A percentile compares a stretch with the other conserved stretches of the same genome.
phyloP scores from a whole-genome alignment of 2,329 filamentous ascomycete genomes.

The Aureobasidium sp. region DNA sequence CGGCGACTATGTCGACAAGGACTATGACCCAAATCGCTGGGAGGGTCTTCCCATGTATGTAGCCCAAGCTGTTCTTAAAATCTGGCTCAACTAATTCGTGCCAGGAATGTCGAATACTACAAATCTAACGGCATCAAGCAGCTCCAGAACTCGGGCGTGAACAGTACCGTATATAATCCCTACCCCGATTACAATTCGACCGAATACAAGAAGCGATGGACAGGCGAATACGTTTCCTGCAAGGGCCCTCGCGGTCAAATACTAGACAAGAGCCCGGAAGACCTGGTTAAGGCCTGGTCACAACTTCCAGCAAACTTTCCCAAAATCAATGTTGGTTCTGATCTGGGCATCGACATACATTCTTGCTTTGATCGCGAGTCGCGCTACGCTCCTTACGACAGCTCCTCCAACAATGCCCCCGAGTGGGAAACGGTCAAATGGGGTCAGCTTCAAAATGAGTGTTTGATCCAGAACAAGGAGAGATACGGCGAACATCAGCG shows the following conservation, averaged over 20 bases:
- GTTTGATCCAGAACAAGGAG: slow-evolving; percentile 57
- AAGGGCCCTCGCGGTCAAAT: slow-evolving; percentile 49
- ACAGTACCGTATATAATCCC: slow-evolving; percentile 57
- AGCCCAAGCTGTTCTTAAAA: slow-evolving; percentile 24
- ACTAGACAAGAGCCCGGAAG: slow-evolving; percentile 51
- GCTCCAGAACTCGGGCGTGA: slow-evolving; percentile 21
- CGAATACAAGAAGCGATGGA: slow-evolving; percentile 50
- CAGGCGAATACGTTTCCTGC: slow-evolving; percentile 57
- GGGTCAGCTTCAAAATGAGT: slow-evolving; percentile 62
- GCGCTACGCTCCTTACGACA: slow-evolving; percentile 50
- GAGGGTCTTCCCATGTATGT: slow-evolving; percentile 31
- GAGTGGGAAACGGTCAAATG: slow-evolving; percentile 62
- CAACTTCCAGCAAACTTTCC: slow-evolving; percentile 54
- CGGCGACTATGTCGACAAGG: slow-evolving; percentile 33
- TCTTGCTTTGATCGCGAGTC: slow-evolving; percentile 58
- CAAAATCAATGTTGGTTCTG: slow-evolving; percentile 52
- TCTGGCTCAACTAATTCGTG: not conserved
- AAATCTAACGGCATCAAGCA: slow-evolving; percentile 27
- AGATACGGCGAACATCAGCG: slow-evolving; percentile 47
- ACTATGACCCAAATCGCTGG: slow-evolving; percentile 44
- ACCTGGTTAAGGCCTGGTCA: slow-evolving; percentile 56
- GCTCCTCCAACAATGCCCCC: slow-evolving; percentile 30
- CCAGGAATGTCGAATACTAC: slow-evolving; percentile 34
- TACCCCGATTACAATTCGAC: slow-evolving; percentile 63
- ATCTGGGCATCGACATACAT: slow-evolving; percentile 55